phyloP scores from a whole-genome alignment of 345 rosid species.

The Noccaea caerulescens region DNA sequence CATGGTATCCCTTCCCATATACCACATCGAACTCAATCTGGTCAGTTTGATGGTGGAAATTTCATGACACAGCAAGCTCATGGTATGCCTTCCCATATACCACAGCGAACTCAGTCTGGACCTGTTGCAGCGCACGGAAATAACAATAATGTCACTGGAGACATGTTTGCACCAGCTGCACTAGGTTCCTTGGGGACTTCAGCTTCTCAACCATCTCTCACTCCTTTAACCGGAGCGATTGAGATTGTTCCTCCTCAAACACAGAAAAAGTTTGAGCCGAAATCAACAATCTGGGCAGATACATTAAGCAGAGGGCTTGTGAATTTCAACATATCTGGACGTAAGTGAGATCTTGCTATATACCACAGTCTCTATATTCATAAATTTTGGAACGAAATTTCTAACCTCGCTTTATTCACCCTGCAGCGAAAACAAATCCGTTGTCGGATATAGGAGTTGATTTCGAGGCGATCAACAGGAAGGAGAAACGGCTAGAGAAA shows the following conservation, averaged over 20 bases:
- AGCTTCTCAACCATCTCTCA: constrained; percentile 51
- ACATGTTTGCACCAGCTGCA: constrained; percentile 43
- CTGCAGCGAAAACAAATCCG: constrained; percentile 91
- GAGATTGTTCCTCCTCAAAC: constrained; percentile 61
- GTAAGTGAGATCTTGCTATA: constrained; percentile 53
- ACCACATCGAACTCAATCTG: constrained; percentile 15
- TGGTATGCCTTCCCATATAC: constrained; percentile 29
- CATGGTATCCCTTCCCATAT: constrained; percentile 28
- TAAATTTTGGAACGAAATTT: neutral
- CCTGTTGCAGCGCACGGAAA: neutral
- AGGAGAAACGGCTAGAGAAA: constrained; percentile 86
- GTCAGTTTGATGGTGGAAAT: constrained; percentile 35
- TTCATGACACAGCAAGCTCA: constrained; percentile 26
- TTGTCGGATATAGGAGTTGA: constrained; percentile 90
- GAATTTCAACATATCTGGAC: constrained; percentile 91
- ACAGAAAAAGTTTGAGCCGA: constrained; percentile 87
- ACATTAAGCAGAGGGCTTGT: constrained; percentile 94
- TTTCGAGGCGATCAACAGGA: constrained; percentile 88
- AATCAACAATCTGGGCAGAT: constrained; percentile 94
- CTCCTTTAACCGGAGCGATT: constrained; percentile 52
- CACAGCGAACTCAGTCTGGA: constrained; percentile 34
- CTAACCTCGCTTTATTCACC: neutral
- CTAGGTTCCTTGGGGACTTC: constrained; percentile 41
- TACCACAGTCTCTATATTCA: neutral
- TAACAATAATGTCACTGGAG: constrained; percentile 23